Evolutionary conservation across 768 basidiomycete species (phyloP), one percentile per base, ranked within the genome.

Genomic region (Chalciporus sphaerocephalus): DNA sequence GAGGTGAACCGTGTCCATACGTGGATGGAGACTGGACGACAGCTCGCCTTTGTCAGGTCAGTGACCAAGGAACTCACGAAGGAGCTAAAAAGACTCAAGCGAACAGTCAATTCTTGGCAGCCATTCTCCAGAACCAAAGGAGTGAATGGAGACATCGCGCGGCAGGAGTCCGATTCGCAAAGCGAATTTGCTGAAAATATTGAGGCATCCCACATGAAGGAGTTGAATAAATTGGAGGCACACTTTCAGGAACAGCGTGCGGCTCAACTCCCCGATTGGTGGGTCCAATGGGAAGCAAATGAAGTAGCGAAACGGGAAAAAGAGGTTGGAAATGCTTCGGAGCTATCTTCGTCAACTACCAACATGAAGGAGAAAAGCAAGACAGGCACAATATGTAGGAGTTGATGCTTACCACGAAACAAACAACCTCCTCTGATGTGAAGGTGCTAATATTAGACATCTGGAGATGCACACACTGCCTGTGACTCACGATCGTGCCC

Each of bases 1-100:
- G 76, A 77, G 44, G 51, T 61, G 39, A 43, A 48, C 0, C 43
- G 58, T 13, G 61, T 73, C 38, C 54, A 60, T 18, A 54, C 51
- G 12, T 80, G 72, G 65, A 57, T 79, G 46, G 46, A 57, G 1
- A 53, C 71, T 40, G 63, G 67, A n/a, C 50, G 57, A 9, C 54
- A 53, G 21, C 41, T 64, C 6, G 50, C 61, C 5, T 46, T 53
- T 38, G 40, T 68, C 16, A 66, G 62, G n/a, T n/a, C n/a, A n/a
- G n/a, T n/a, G n/a, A n/a, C n/a, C n/a, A n/a, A n/a, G n/a, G n/a
- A n/a, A n/a, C n/a, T n/a, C n/a, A n/a, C n/a, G n/a, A n/a, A n/a
- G n/a, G n/a, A n/a, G n/a, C n/a, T n/a, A n/a, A n/a, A n/a, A n/a
- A n/a, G n/a, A n/a, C n/a, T n/a, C n/a, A n/a, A n/a, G 67, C 68